Percentiles rank a stretch among this genome's conserved stretches.
Evolutionary conservation across 352 stramenopile genomes (phyloP).

Genomic region (Globisporangium irregulare): DNA sequence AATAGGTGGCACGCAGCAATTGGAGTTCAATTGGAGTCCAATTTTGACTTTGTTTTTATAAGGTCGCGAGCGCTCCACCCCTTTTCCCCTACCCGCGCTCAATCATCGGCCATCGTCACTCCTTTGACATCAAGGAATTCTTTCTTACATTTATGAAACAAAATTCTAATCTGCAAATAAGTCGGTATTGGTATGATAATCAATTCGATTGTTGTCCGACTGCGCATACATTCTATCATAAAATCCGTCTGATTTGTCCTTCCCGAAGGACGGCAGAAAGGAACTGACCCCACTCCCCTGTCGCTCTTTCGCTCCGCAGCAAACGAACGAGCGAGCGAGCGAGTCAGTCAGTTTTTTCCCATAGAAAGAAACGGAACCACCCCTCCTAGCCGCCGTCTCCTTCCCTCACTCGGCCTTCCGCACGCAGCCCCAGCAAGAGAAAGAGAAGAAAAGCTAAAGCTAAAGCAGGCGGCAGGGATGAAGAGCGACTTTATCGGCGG

Average conservation of each 20-base stretch:
- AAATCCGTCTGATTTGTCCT: background rate
- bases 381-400: background rate
- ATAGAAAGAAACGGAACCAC: background rate
- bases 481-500: slow-evolving; percentile 79
- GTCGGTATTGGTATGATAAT: background rate
- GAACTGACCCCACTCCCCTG: background rate
- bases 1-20: background rate
- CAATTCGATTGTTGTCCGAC: background rate
- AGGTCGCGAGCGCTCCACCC: background rate
- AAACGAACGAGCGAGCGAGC: background rate
- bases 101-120: background rate
- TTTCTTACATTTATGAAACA: accelerated
- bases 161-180: background rate
- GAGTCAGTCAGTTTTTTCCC: slow-evolving; percentile 9
- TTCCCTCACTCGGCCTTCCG: background rate
- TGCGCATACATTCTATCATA: background rate
- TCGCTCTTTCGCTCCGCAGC: background rate
- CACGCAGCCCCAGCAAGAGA: background rate
- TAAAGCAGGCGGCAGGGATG: slow-evolving; percentile 30
- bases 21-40: no score
- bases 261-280: background rate
- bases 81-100: background rate
- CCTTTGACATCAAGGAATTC: background rate
- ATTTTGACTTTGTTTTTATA: background rate
- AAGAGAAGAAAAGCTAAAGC: background rate